phyloP scores from a whole-genome alignment of 2,329 filamentous ascomycete species.

The Colletotrichum zoysiae region DNA sequence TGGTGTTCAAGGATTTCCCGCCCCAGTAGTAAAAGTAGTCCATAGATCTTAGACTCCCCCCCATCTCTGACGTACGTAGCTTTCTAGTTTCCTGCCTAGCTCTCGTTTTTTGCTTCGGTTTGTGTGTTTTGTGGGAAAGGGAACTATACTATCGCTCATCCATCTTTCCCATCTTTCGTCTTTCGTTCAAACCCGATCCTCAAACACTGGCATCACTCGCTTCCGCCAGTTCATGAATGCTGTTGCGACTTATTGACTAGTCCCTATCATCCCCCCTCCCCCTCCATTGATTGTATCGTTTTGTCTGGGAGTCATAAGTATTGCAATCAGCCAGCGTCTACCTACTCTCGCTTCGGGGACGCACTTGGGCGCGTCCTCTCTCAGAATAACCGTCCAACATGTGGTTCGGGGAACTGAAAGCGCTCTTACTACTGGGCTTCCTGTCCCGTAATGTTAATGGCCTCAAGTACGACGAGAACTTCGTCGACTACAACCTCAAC shows the following conservation, averaged over 20 bases:
- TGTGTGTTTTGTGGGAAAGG: conserved; percentile 38
- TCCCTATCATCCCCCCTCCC: background rate
- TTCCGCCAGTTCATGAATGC: conserved; percentile 33
- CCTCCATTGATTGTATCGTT: conserved; percentile 13
- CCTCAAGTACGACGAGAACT: conserved; percentile 46
- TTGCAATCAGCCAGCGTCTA: conserved; percentile 28
- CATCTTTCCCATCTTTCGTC: conserved; percentile 37
- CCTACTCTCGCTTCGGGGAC: conserved; percentile 37
- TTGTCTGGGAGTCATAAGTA: conserved; percentile 9
- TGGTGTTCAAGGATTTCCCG: conserved; percentile 33
- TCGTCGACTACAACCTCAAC: conserved; percentile 70
- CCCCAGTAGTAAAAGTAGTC: conserved; percentile 28
- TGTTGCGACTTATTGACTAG: conserved; percentile 22
- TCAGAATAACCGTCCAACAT: conserved; percentile 34
- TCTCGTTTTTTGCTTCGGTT: conserved; percentile 25
- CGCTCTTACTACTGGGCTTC: conserved; percentile 37
- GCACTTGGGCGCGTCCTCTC: conserved; percentile 35
- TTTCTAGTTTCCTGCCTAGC: conserved; percentile 35
- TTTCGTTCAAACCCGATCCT: conserved; percentile 27
- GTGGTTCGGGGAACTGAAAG: conserved; percentile 35
- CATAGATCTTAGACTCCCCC: conserved; percentile 21
- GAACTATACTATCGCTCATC: conserved; percentile 38
- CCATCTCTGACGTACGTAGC: conserved; percentile 39
- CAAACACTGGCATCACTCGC: conserved; percentile 39
- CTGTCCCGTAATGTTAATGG: conserved; percentile 43